Percentiles rank a stretch among this genome's conserved stretches.
These are phyloP conservation scores for Telfairia occidentalis DNA, from an alignment of 331 rosid species.

Conservation along the genomic window DNA sequence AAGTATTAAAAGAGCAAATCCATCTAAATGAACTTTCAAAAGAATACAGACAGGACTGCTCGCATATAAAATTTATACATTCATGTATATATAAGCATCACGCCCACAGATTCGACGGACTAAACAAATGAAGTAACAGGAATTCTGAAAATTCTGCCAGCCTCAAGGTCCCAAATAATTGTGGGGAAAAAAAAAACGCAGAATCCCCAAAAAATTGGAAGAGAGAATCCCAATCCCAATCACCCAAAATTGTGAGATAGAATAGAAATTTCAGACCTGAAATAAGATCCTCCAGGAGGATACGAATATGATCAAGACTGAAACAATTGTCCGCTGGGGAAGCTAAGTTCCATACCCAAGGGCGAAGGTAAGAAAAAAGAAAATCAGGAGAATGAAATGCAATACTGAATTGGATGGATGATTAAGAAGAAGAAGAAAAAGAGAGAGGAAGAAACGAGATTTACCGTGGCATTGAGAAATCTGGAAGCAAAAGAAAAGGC, in stretches of 20 bases:
- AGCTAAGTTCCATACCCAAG: slow-evolving; percentile 4
- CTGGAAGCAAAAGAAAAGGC: background rate
- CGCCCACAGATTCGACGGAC: background rate
- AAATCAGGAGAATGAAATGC: background rate
- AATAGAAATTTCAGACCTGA: slow-evolving; percentile 33
- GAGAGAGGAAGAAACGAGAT: background rate
- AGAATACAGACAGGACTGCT: background rate
- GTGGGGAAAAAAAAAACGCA: background rate
- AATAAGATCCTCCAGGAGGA: slow-evolving; percentile 36
- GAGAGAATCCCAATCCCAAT: background rate
- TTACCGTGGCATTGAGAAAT: background rate
- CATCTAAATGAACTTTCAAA: background rate
- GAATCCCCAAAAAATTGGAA: background rate
- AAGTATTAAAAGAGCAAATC: background rate
- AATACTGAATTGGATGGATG: background rate
- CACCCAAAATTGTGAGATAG: background rate
- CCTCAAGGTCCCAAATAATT: background rate
- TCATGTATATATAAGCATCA: background rate
- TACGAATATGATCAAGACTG: background rate
- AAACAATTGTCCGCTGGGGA: slow-evolving; percentile 24
- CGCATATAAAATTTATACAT: slow-evolving; percentile 1
- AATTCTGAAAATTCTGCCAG: background rate
- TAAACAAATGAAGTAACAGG: background rate
- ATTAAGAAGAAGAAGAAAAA: background rate
- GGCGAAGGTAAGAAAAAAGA: background rate